Evolutionary conservation across 2,329 filamentous ascomycete genomes (phyloP).

Genomic region (Macroventuria anomochaeta): DNA sequence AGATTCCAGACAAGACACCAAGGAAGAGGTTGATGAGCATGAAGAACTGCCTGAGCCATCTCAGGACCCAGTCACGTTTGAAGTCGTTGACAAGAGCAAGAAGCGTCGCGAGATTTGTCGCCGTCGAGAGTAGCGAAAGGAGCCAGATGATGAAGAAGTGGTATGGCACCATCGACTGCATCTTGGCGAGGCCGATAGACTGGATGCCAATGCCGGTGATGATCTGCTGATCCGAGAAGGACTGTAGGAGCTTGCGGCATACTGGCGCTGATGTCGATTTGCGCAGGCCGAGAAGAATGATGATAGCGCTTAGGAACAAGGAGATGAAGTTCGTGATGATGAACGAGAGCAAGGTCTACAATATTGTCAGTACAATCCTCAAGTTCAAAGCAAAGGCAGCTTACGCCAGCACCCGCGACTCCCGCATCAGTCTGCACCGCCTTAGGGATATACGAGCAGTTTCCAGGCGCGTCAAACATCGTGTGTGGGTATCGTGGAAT

Average conservation of each 20-base stretch:
- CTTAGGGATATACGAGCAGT: slow-evolving; percentile 56
- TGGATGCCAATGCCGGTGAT: slow-evolving; percentile 74
- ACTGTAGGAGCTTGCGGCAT: slow-evolving; percentile 68
- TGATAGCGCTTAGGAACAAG: slow-evolving; percentile 61
- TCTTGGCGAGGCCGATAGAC: slow-evolving; percentile 66
- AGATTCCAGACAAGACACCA: slow-evolving; percentile 62
- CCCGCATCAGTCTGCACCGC: slow-evolving; percentile 60
- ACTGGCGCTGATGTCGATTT: slow-evolving; percentile 59
- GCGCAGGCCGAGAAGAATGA: slow-evolving; percentile 63
- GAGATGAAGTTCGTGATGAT: slow-evolving; percentile 68
- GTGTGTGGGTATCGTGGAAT: neutral
- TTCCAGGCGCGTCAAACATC: slow-evolving; percentile 23
- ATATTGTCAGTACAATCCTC: neutral
- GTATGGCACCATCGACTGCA: slow-evolving; percentile 66
- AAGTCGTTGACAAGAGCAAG: slow-evolving; percentile 71
- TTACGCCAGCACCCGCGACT: slow-evolving; percentile 64
- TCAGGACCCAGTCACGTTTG: slow-evolving; percentile 69
- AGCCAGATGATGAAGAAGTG: slow-evolving; percentile 77
- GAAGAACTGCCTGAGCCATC: slow-evolving; percentile 69
- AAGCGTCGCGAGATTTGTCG: slow-evolving; percentile 69
- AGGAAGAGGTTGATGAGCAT: slow-evolving; percentile 71
- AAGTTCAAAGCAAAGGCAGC: slow-evolving; percentile 27
- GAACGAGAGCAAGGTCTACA: slow-evolving; percentile 66
- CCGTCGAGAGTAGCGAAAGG: slow-evolving; percentile 67
- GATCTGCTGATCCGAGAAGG: slow-evolving; percentile 72